These are phyloP conservation scores for Rhodotorula glutinis DNA, from an alignment of 1,284 basidiomycete species.

Conservation along the genomic window DNA sequence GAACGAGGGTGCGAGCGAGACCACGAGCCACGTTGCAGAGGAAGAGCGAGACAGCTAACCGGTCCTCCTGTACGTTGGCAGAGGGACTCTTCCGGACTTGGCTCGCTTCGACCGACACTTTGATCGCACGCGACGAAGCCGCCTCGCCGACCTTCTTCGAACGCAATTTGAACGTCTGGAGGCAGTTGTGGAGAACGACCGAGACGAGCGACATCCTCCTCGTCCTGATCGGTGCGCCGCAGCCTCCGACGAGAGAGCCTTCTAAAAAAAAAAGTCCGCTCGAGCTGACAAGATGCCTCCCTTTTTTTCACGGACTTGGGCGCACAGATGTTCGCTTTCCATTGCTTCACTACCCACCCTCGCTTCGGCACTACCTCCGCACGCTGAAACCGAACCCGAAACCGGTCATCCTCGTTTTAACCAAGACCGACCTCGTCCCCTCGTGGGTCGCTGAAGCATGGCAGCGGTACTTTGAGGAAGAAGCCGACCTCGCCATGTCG, in stretches of 20 bases:
- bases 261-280: too few relatives aligned
- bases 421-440: conserved; percentile 76
- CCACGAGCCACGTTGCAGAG: not conserved
- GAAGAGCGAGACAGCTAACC: not conserved
- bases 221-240: conserved; percentile 29
- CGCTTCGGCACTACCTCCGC: conserved; percentile 53
- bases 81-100: conserved; percentile 42
- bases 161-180: conserved; percentile 85
- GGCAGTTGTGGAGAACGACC: conserved; percentile 64
- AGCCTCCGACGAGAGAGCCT: conserved; percentile 22
- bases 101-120: conserved; percentile 33
- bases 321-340: conserved; percentile 75
- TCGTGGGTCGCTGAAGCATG: conserved; percentile 60
- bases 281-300: not conserved
- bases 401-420: conserved; percentile 73
- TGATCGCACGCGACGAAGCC: conserved; percentile 11
- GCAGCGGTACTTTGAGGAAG: conserved; percentile 60
- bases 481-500: conserved; percentile 8
- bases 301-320: too few relatives aligned
- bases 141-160: conserved; percentile 73
- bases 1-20: conserved; percentile 33
- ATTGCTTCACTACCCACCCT: conserved; percentile 57
- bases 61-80: not conserved
- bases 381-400: conserved; percentile 49
- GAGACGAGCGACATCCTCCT: conserved; percentile 48